Evolutionary conservation across 441 rosid genomes (phyloP).

Genomic region (Croton laevigatus): DNA sequence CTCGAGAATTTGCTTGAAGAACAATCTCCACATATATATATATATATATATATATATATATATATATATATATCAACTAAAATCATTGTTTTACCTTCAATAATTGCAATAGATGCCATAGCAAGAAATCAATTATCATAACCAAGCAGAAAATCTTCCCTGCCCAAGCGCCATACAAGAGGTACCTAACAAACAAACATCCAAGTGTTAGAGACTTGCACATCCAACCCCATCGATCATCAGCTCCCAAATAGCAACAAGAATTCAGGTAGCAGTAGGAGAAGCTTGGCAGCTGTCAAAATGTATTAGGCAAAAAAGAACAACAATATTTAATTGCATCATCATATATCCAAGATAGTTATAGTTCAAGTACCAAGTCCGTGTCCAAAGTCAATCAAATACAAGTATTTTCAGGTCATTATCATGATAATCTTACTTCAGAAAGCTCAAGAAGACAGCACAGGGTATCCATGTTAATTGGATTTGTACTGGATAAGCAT

Average conservation of each 20-base stretch:
- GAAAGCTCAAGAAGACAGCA: neutral
- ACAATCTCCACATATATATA: neutral
- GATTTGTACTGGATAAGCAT: neutral
- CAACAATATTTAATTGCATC: neutral
- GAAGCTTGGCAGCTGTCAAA: neutral
- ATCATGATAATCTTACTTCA: too few species aligned
- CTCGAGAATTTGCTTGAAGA: neutral
- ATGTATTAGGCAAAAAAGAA: neutral
- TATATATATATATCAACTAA: neutral
- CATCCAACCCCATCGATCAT: neutral
- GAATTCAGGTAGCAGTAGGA: neutral
- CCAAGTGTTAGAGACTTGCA: neutral
- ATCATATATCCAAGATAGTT: neutral
- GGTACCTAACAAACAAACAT: conserved; percentile 46
- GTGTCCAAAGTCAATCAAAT: neutral
- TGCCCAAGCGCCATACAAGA: conserved; percentile 93
- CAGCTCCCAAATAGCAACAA: neutral
- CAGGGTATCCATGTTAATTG: neutral
- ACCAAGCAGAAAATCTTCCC: conserved; percentile 92
- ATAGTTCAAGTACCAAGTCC: neutral
- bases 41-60: neutral
- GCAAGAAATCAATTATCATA: conserved; percentile 83
- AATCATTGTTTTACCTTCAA: conserved; percentile 48
- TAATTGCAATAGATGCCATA: conserved; percentile 62
- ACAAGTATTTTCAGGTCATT: neutral